Conservation (phyloP, 305 asterid species). For the Solanum hybrid region DNA sequence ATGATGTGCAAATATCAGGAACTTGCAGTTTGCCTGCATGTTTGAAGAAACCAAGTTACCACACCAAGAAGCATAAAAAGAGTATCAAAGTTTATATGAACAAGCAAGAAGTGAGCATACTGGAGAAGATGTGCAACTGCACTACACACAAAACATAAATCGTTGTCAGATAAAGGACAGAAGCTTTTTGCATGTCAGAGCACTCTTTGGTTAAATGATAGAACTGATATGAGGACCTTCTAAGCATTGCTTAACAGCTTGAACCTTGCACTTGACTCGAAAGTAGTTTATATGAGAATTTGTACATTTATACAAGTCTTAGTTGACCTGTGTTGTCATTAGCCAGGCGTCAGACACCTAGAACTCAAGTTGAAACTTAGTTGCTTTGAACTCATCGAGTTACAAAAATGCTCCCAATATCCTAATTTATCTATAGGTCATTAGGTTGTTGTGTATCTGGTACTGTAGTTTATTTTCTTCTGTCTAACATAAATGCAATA, state of each 20-base stretch:
- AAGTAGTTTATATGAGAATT: background rate
- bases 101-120: background rate
- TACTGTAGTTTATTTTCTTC: background rate
- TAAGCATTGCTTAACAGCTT: background rate
- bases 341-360: background rate
- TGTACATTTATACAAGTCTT: background rate
- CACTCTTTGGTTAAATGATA: background rate
- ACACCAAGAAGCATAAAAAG: slow-evolving; percentile 4
- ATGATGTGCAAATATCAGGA: slow-evolving; percentile 91
- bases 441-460: background rate
- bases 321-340: background rate
- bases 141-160: background rate
- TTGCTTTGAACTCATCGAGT: background rate
- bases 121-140: background rate
- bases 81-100: background rate
- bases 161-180: background rate
- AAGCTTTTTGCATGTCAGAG: background rate
- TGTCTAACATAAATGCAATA: background rate
- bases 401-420: background rate
- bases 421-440: background rate
- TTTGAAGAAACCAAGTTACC: background rate
- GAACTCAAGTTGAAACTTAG: background rate
- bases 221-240: background rate
- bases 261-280: background rate
- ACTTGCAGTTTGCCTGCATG: slow-evolving; percentile 92